Conservation (phyloP, 495 filamentous ascomycete species). For the Penicillium taxi region DNA sequence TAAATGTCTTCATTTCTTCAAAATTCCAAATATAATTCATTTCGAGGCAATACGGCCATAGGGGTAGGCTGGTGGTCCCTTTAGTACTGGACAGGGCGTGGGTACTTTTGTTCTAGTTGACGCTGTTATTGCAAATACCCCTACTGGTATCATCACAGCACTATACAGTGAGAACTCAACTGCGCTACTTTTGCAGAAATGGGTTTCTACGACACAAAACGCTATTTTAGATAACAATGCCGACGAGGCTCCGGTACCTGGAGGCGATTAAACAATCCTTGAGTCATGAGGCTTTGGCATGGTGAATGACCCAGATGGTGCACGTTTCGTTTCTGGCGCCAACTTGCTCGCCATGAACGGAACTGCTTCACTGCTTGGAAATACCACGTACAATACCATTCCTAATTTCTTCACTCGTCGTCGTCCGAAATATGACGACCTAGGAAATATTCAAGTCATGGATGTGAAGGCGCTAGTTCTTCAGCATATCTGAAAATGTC, state of each 20-base stretch:
- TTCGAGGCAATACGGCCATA: not conserved
- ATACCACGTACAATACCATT: constrained; percentile 50
- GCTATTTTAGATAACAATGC: too few relatives aligned
- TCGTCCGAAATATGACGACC: too few relatives aligned
- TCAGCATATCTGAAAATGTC: constrained; percentile 53
- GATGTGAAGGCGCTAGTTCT: too few relatives aligned
- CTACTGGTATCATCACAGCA: constrained; percentile 50
- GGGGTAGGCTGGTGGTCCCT: not conserved
- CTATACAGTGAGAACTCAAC: constrained; percentile 17
- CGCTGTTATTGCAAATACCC: constrained; percentile 53
- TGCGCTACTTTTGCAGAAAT: constrained; percentile 12
- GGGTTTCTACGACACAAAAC: not conserved
- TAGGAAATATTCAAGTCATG: too few relatives aligned
- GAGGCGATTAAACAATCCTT: too few relatives aligned
- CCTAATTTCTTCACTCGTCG: constrained; percentile 53
- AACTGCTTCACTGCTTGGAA: constrained; percentile 35
- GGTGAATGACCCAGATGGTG: not conserved
- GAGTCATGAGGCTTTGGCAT: constrained; percentile 34
- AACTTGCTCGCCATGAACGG: constrained; percentile 57
- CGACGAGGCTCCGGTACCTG: too few relatives aligned
- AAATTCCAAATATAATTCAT: not conserved
- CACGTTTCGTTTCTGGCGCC: constrained; percentile 52
- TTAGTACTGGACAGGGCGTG: constrained; percentile 38
- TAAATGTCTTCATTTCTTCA: too few relatives aligned
- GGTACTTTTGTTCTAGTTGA: constrained; percentile 65